Conservation (phyloP, 768 basidiomycete species). For the Naganishia antarctica region DNA sequence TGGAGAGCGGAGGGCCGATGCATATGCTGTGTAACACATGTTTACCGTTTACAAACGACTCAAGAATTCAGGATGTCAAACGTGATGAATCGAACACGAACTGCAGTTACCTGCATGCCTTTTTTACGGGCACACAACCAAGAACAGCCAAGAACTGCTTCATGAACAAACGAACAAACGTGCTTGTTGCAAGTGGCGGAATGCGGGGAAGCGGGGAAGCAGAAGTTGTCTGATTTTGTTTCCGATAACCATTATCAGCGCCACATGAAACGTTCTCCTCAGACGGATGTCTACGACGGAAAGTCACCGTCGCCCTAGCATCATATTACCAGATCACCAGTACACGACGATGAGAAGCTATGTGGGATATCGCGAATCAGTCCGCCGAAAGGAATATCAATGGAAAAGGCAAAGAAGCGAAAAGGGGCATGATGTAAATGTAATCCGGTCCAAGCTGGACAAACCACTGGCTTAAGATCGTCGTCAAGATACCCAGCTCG, state of each 20-base stretch:
- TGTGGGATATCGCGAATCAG: no score
- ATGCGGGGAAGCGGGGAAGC: background rate
- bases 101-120: no score
- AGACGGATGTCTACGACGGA: no score
- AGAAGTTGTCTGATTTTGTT: background rate
- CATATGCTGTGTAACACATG: background rate
- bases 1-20: background rate
- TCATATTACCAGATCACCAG: no score
- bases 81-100: no score
- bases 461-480: conserved; percentile 95
- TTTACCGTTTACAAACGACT: no score
- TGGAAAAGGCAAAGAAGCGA: conserved; percentile 59
- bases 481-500: conserved; percentile 68
- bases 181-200: background rate
- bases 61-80: no score
- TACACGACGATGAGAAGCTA: no score
- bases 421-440: conserved; percentile 90
- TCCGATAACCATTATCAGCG: conserved; percentile 5
- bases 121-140: no score
- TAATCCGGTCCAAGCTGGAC: conserved; percentile 92
- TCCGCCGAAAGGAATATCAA: conserved; percentile 56
- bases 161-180: conserved; percentile 8
- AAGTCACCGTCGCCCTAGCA: no score
- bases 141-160: background rate
- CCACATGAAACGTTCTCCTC: no score